phyloP scores from a whole-genome alignment of 2,329 filamentous ascomycete species.

The Phaeophleospora eucalypticola region DNA sequence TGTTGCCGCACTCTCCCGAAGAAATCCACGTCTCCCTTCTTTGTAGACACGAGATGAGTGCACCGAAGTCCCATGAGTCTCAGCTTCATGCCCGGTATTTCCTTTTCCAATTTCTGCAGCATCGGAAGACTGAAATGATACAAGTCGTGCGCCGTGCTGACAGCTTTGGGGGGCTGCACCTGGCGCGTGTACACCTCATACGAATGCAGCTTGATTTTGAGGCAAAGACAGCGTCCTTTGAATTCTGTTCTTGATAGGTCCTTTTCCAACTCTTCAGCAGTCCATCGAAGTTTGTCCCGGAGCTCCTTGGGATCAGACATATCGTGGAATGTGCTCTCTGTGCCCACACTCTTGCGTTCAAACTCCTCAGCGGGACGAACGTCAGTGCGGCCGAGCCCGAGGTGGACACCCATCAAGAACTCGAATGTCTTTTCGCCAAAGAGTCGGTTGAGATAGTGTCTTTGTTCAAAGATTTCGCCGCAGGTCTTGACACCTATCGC shows the following conservation, averaged over 20 bases:
- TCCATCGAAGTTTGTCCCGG: slow-evolving; percentile 71
- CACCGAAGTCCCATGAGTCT: slow-evolving; percentile 85
- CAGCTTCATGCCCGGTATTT: slow-evolving; percentile 72
- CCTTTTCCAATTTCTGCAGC: slow-evolving; percentile 75
- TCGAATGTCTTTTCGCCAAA: slow-evolving; percentile 90
- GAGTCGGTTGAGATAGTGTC: slow-evolving; percentile 68
- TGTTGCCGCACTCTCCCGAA: slow-evolving; percentile 55
- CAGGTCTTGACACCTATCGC: slow-evolving; percentile 85
- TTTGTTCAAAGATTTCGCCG: slow-evolving; percentile 75
- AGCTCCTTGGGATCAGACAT: slow-evolving; percentile 65
- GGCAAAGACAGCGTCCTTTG: slow-evolving; percentile 83
- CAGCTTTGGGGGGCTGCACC: slow-evolving; percentile 65
- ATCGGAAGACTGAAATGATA: slow-evolving; percentile 80
- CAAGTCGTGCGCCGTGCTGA: slow-evolving; percentile 72
- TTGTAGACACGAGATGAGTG: slow-evolving; percentile 81
- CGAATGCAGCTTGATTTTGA: slow-evolving; percentile 92
- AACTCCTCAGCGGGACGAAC: slow-evolving; percentile 78
- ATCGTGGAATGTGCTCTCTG: slow-evolving; percentile 85
- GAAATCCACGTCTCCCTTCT: slow-evolving; percentile 74
- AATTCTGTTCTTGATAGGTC: slow-evolving; percentile 75
- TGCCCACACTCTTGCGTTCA: slow-evolving; percentile 89
- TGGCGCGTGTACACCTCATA: slow-evolving; percentile 90
- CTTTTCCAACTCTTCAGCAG: slow-evolving; percentile 79
- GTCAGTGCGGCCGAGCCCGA: slow-evolving; percentile 80
- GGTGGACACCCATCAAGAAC: slow-evolving; percentile 77